Evolutionary conservation across 129 eudicot genomes (phyloP).

Genomic region (Scalesia atractyloides): DNA sequence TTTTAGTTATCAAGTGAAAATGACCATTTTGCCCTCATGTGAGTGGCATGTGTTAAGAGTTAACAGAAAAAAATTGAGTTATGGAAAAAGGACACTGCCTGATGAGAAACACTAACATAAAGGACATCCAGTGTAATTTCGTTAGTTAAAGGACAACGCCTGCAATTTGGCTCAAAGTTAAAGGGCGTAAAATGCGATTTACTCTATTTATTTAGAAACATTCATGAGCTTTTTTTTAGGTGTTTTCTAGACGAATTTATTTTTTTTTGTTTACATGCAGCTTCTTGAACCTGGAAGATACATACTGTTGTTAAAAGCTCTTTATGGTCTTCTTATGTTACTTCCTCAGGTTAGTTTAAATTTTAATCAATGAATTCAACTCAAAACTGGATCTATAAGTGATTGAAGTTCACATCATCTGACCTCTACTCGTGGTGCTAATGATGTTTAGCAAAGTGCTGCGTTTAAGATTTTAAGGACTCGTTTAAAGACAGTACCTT

Average conservation of each 20-base stretch:
- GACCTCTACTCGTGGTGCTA: conserved; percentile 22
- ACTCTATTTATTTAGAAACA: neutral
- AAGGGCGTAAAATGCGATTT: too few species aligned
- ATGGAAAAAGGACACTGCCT: too few species aligned
- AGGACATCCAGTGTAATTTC: too few species aligned
- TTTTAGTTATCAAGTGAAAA: too few species aligned
- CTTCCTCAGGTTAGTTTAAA: conserved; percentile 72
- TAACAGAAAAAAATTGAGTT: too few species aligned
- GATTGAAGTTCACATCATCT: neutral
- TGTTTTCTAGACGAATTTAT: neutral
- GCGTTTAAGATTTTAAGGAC: conserved; percentile 95
- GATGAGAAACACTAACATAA: too few species aligned
- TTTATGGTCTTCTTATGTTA: conserved; percentile 91
- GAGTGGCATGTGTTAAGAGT: too few species aligned
- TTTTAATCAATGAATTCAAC: conserved; percentile 1
- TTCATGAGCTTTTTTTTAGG: neutral
- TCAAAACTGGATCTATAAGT: conserved; percentile 10
- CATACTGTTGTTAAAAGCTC: conserved; percentile 77
- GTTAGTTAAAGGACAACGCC: too few species aligned
- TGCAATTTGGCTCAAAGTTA: too few species aligned
- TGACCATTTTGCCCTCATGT: too few species aligned
- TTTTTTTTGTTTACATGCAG: conserved; percentile 44
- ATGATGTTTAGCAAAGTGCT: conserved; percentile 76
- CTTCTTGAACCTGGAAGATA: conserved; percentile 95
- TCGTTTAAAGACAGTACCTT: conserved; percentile 88